These are phyloP conservation scores for Agrocybe pediades DNA, from an alignment of 768 basidiomycete species.

Conservation along the genomic window DNA sequence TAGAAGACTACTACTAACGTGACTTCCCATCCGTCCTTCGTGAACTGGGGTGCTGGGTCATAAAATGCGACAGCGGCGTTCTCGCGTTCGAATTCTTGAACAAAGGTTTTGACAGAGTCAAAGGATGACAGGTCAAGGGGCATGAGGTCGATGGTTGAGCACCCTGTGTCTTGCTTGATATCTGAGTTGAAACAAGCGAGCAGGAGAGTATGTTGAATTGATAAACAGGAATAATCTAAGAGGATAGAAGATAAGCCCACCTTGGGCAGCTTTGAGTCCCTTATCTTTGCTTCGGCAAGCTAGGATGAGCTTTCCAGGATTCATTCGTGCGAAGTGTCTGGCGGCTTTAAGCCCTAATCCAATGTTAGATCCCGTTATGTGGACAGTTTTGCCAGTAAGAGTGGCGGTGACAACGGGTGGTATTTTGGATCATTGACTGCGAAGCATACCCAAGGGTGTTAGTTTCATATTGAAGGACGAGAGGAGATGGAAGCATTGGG, in stretches of 20 bases:
- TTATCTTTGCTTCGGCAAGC: constrained; percentile 36
- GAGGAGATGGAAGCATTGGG: too few species aligned
- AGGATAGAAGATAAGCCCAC: constrained; percentile 26
- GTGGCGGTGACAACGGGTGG: constrained; percentile 34
- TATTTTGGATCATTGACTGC: constrained; percentile 4
- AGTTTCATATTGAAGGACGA: too few species aligned
- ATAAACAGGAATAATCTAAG: too few species aligned
- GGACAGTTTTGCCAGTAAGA: constrained; percentile 45
- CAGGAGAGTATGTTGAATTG: too few species aligned
- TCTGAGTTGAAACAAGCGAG: constrained; percentile 12
- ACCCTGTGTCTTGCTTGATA: constrained; percentile 32
- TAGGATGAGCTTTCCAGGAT: constrained; percentile 39
- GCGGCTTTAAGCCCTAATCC: constrained; percentile 50
- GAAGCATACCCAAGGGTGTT: not conserved
- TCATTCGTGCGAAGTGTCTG: constrained; percentile 47
- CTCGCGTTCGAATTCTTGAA: constrained; percentile 33
- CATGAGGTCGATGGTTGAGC: constrained; percentile 35
- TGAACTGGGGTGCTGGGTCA: constrained; percentile 17
- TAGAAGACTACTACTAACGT: too few species aligned
- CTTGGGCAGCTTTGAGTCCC: constrained; percentile 32
- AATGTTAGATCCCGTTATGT: constrained; percentile 51
- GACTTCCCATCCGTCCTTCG: constrained; percentile 48
- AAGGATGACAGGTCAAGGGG: constrained; percentile 41
- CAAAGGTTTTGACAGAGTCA: constrained; percentile 39
- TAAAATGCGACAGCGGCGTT: constrained; percentile 37